Percentiles rank a stretch among this genome's conserved stretches.
phyloP scores from a whole-genome alignment of 2,329 filamentous ascomycete species.

The Dryadomyces quercivorus region DNA sequence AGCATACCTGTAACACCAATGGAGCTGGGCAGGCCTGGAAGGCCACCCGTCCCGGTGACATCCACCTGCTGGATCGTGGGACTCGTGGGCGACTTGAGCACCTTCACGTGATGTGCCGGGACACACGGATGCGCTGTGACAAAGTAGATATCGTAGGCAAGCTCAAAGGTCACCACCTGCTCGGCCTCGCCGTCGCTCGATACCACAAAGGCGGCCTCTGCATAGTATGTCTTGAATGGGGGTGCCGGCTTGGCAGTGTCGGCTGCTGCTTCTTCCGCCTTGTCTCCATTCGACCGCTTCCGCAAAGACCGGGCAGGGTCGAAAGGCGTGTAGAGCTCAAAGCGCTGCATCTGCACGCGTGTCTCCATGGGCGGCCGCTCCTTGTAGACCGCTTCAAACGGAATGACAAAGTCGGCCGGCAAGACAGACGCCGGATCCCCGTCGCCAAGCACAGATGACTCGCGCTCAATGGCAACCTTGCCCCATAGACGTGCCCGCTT shows the following conservation, averaged over 20 bases:
- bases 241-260: constrained; percentile 11
- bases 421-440: constrained; percentile 40
- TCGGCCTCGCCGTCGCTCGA: constrained; percentile 27
- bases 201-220: constrained; percentile 28
- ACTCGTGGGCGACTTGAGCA: constrained; percentile 46
- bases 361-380: constrained; percentile 32
- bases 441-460: constrained; percentile 48
- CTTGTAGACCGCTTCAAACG: constrained; percentile 40
- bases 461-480: constrained; percentile 45
- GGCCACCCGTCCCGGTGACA: constrained; percentile 29
- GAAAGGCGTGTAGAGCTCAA: constrained; percentile 27
- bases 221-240: constrained; percentile 23
- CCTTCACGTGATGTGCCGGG: constrained; percentile 41
- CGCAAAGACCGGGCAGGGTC: not conserved
- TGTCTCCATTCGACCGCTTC: not conserved
- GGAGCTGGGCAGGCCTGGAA: constrained; percentile 29
- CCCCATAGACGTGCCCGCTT: constrained; percentile 43
- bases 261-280: not conserved
- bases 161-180: constrained; percentile 27
- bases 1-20: constrained; percentile 33
- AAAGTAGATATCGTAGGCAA: constrained; percentile 50
- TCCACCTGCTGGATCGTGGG: constrained; percentile 47
- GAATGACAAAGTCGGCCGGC: constrained; percentile 51
- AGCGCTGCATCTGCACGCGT: constrained; percentile 33
- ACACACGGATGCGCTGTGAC: constrained; percentile 55